Conservation (phyloP, 805 yeast species). For the Metschnikowia orientalis region DNA sequence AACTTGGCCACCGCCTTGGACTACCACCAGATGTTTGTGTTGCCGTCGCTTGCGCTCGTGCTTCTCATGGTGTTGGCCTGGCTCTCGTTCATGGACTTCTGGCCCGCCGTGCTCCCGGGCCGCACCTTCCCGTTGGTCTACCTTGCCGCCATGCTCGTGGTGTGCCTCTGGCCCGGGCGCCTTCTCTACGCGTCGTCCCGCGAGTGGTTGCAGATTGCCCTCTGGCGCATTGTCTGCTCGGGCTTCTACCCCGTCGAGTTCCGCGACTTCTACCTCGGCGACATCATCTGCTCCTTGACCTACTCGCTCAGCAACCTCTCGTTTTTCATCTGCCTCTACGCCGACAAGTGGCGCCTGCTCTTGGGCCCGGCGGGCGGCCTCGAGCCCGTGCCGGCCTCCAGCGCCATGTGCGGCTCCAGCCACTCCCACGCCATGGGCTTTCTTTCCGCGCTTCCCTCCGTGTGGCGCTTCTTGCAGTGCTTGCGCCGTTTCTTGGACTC, state of each 20-base stretch:
- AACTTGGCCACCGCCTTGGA: conserved; percentile 64
- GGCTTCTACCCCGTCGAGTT: conserved; percentile 95
- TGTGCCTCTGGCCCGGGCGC: conserved; percentile 60
- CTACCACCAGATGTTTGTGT: conserved; percentile 57
- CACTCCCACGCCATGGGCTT: conserved; percentile 78
- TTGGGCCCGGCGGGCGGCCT: conserved; percentile 30
- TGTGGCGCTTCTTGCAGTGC: conserved; percentile 91
- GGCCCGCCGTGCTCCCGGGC: conserved; percentile 58
- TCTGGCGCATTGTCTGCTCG: conserved; percentile 69
- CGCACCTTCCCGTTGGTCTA: conserved; percentile 79
- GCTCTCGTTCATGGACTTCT: conserved; percentile 70
- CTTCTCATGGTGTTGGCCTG: conserved; percentile 60
- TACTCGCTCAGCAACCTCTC: conserved; percentile 84
- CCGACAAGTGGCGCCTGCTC: conserved; percentile 61
- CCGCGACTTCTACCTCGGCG: conserved; percentile 90
- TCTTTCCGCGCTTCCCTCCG: conserved; percentile 75
- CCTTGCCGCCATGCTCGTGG: conserved; percentile 46
- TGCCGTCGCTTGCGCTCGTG: conserved; percentile 59
- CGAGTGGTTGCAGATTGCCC: conserved; percentile 68
- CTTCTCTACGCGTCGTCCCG: conserved; percentile 59
- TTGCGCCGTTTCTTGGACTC: conserved; percentile 87
- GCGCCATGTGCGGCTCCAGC: conserved; percentile 66
- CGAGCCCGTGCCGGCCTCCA: conserved; percentile 7
- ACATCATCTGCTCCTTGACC: conserved; percentile 81
- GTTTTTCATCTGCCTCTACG: conserved; percentile 79